Conservation (phyloP, 2,329 filamentous ascomycete species). For the Pestalotiopsis sp. region DNA sequence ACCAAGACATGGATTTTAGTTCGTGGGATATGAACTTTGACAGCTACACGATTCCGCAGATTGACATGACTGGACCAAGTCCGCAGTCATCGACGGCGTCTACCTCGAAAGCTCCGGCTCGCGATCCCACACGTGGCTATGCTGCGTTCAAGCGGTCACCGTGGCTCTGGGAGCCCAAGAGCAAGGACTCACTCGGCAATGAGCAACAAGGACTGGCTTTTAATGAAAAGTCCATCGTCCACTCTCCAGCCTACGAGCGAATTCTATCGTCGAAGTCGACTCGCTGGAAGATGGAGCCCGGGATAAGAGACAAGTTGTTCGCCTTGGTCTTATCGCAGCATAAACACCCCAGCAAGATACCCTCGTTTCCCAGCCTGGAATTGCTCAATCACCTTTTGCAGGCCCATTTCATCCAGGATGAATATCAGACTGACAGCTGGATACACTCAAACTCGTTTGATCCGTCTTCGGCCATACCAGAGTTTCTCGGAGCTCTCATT, state of each 20-base stretch:
- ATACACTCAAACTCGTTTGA: conserved; percentile 28
- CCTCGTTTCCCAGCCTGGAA: conserved; percentile 29
- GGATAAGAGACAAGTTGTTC: conserved; percentile 28
- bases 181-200: conserved; percentile 27
- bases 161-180: conserved; percentile 36
- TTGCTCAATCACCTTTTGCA: conserved; percentile 31
- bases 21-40: conserved; percentile 35
- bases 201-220: conserved; percentile 25
- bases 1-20: conserved; percentile 35
- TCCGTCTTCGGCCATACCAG: conserved; percentile 24
- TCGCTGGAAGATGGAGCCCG: conserved; percentile 22
- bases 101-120: conserved; percentile 20
- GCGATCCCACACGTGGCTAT: conserved; percentile 31
- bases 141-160: conserved; percentile 36
- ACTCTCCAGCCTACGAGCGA: conserved; percentile 21
- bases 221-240: conserved; percentile 24
- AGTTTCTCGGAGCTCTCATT: conserved; percentile 26
- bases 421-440: conserved; percentile 28
- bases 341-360: conserved; percentile 23
- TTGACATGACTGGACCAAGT: conserved; percentile 28
- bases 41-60: conserved; percentile 28
- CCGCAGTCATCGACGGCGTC: conserved; percentile 28
- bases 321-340: conserved; percentile 26
- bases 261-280: conserved; percentile 16
- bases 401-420: conserved; percentile 29